phyloP scores from a whole-genome alignment of 768 basidiomycete genomes.

The Suillus paluster region DNA sequence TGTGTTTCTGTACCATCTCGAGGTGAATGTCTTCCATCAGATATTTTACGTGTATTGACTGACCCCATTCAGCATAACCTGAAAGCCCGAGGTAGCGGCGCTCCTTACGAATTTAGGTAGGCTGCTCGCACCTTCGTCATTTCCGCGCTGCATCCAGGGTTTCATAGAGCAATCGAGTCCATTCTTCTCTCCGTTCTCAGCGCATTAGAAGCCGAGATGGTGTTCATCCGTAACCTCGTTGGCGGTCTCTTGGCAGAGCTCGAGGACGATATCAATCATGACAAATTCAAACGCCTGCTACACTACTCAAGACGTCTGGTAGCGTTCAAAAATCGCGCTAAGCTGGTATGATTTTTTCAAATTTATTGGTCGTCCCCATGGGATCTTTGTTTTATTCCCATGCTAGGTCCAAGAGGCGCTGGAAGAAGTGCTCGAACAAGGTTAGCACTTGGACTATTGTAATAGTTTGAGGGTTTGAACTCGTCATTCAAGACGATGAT shows the following conservation, averaged over 20 bases:
- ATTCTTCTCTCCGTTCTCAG: slow-evolving; percentile 89
- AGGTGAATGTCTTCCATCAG: slow-evolving; percentile 48
- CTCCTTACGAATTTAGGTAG: slow-evolving; percentile 90
- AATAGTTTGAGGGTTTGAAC: background rate
- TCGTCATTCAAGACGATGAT: slow-evolving; percentile 75
- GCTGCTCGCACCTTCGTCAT: slow-evolving; percentile 23
- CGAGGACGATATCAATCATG: slow-evolving; percentile 94
- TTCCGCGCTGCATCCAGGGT: slow-evolving; percentile 18
- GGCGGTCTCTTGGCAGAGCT: slow-evolving; percentile 90
- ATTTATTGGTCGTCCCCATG: background rate
- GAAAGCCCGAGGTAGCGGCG: slow-evolving; percentile 65
- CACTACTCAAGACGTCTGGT: slow-evolving; percentile 90
- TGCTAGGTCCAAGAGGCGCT: slow-evolving; percentile 84
- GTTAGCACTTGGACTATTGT: slow-evolving; percentile 42
- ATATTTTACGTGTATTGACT: slow-evolving; percentile 13
- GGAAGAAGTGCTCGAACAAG: slow-evolving; percentile 91
- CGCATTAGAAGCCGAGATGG: slow-evolving; percentile 96
- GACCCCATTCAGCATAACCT: slow-evolving; percentile 70
- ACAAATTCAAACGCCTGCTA: slow-evolving; percentile 88
- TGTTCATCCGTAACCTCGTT: slow-evolving; percentile 89
- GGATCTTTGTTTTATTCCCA: slow-evolving; percentile 6
- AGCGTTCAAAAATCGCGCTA: slow-evolving; percentile 90
- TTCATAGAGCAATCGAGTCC: slow-evolving; percentile 86
- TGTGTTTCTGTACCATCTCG: slow-evolving; percentile 85
- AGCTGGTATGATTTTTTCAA: slow-evolving; percentile 54